Base-by-base conservation (phyloP, 2,329 filamentous ascomycete genomes). In the Fusarium tanahbumbuense region DNA sequence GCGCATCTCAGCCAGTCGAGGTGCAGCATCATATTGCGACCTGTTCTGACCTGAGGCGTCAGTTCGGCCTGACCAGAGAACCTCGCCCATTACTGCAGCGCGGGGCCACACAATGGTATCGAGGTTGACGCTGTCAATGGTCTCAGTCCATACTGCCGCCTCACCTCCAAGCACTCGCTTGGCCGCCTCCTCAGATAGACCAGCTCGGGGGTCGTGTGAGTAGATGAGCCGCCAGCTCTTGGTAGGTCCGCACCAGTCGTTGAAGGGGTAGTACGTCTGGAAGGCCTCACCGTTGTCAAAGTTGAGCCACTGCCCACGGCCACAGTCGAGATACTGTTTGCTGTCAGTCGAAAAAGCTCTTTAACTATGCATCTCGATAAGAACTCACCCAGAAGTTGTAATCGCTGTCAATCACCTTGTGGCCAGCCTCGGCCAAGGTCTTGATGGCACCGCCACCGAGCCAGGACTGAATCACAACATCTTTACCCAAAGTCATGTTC, bases 151-250 rank as follows among this genome's bases (percentile, higher is more conserved):
- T 61, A 93, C 87, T 59, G 92, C 91, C 18, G 91, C 88, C 81
- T 97, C 94, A 27, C 93, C 94, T 46, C 94, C 94, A 11, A 96
- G 79, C 5, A 97, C 90, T 15, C 93, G 86, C 75, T 90, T 85
- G 27, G 88, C 87, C 45, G 88, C 79, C 27, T 89, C 84, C 12
- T 80, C 81, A 0, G 90, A 86, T 7, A 97, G 84, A 47, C 87
- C 88, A 5, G 82, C 84, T 6, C 89, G 82, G 0, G 93, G 93
- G 76, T 97, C 91, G 79, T 95, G 92, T 22, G 89, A 87, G 84
- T 97, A 97, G 62, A 95, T 86, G 28, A 93, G 83, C 9, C 89
- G 87, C 94, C 94, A 97, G 81, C 88, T 92, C 83, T 97, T 93
- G 76, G 85, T 85, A 3, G 94, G 94, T 1, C 83, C 83, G 81